These are phyloP conservation scores for Paraphaeosphaeria sporulosa DNA, from an alignment of 2,329 filamentous ascomycete species.

Conservation along the genomic window DNA sequence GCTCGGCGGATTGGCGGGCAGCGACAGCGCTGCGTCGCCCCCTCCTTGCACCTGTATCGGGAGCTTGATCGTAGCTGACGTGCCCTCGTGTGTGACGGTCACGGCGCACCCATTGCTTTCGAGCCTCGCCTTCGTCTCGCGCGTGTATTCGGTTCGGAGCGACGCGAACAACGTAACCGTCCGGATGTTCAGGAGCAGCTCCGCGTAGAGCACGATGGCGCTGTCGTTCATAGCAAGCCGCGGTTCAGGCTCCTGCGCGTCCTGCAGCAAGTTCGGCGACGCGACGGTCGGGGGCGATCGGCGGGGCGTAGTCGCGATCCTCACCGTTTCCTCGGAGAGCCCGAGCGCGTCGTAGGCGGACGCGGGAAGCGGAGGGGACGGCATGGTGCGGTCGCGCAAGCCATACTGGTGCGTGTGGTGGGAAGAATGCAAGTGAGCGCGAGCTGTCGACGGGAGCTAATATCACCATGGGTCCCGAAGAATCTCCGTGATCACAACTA, in stretches of 20 bases:
- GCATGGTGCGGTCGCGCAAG: constrained; percentile 38
- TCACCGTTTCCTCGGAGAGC: constrained; percentile 38
- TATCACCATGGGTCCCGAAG: constrained; percentile 3
- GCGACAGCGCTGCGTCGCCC: constrained; percentile 56
- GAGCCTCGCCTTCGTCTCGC: constrained; percentile 54
- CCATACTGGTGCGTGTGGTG: constrained; percentile 32
- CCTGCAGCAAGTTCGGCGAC: constrained; percentile 43
- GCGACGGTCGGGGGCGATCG: constrained; percentile 28
- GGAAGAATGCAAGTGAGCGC: neutral
- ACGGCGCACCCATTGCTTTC: constrained; percentile 54
- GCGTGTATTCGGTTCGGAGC: constrained; percentile 53
- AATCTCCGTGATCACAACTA: constrained; percentile 3
- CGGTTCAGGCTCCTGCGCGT: constrained; percentile 28
- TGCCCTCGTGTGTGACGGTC: constrained; percentile 56
- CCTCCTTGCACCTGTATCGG: constrained; percentile 55
- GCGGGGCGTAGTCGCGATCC: constrained; percentile 41
- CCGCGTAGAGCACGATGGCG: constrained; percentile 61
- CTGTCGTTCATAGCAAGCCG: constrained; percentile 41
- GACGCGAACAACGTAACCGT: constrained; percentile 66
- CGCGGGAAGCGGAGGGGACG: constrained; percentile 42
- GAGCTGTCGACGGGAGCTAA: neutral
- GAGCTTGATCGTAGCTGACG: constrained; percentile 54
- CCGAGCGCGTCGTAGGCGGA: constrained; percentile 47
- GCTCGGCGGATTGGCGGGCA: constrained; percentile 56
- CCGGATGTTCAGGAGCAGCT: constrained; percentile 67